Conservation (phyloP, 2,329 filamentous ascomycete species). For the Colletotrichum higginsianum region DNA sequence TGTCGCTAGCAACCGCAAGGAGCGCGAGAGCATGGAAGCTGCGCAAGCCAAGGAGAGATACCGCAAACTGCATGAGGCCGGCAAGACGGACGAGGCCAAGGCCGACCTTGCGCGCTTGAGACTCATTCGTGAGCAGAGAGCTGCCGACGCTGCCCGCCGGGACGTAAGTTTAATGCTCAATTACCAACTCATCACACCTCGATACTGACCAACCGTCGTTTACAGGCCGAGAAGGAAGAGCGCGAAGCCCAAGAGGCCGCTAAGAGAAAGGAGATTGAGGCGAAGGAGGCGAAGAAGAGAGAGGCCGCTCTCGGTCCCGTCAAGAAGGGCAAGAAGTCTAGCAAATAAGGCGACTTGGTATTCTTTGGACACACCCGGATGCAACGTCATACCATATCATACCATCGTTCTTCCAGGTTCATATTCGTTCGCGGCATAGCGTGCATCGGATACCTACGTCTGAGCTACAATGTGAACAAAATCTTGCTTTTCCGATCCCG, state of each 20-base stretch:
- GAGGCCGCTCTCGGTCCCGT: constrained; percentile 63
- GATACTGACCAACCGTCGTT: background rate
- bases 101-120: constrained; percentile 88
- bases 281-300: constrained; percentile 69
- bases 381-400: constrained; percentile 11
- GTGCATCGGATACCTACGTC: constrained; percentile 9
- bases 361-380: background rate
- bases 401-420: constrained; percentile 28
- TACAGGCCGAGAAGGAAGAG: constrained; percentile 72
- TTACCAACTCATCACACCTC: background rate
- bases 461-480: constrained; percentile 21
- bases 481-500: constrained; percentile 1
- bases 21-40: constrained; percentile 85
- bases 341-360: constrained; percentile 27
- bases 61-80: constrained; percentile 90
- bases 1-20: constrained; percentile 64
- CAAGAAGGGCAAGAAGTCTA: constrained; percentile 63
- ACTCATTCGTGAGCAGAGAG: constrained; percentile 88
- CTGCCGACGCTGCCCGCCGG: constrained; percentile 86
- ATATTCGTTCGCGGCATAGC: constrained; percentile 18
- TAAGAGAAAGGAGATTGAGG: constrained; percentile 66
- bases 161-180: constrained; percentile 67
- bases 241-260: constrained; percentile 65
- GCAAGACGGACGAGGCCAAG: constrained; percentile 96
- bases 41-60: constrained; percentile 91